phyloP scores from a whole-genome alignment of 2,329 filamentous ascomycete genomes.

The Helminthosporium solani region DNA sequence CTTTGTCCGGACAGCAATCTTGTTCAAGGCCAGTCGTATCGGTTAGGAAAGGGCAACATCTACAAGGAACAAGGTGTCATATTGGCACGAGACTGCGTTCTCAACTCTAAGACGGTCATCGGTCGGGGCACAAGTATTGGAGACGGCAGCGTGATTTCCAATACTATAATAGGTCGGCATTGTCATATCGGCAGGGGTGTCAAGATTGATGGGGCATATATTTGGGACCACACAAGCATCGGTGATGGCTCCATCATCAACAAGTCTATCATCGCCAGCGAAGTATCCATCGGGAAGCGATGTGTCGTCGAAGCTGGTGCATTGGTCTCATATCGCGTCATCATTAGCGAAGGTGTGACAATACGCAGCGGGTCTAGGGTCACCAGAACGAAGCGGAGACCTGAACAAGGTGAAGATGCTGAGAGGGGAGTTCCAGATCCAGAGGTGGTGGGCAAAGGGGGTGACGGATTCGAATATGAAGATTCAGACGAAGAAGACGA shows the following conservation, averaged over 20 bases:
- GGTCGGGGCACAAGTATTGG: constrained; percentile 76
- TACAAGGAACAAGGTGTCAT: constrained; percentile 79
- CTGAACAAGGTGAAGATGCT: constrained; percentile 46
- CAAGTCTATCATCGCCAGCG: constrained; percentile 74
- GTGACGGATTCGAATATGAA: constrained; percentile 61
- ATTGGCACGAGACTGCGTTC: constrained; percentile 68
- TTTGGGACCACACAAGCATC: constrained; percentile 83
- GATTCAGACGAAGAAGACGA: constrained; percentile 63
- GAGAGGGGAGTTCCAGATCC: constrained; percentile 46
- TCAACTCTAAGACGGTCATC: constrained; percentile 70
- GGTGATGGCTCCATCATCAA: constrained; percentile 71
- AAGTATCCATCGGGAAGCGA: constrained; percentile 68
- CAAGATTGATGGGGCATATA: constrained; percentile 72
- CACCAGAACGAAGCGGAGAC: constrained; percentile 49
- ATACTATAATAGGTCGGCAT: constrained; percentile 78
- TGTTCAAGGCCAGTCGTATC: constrained; percentile 73
- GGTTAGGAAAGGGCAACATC: constrained; percentile 65
- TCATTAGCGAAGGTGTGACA: constrained; percentile 62
- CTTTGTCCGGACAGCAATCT: constrained; percentile 88
- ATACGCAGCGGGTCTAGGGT: constrained; percentile 48
- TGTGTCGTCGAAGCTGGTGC: constrained; percentile 70
- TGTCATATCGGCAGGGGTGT: constrained; percentile 88
- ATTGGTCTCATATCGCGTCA: constrained; percentile 77
- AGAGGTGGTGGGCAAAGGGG: constrained; percentile 57
- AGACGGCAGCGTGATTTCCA: constrained; percentile 66